Evolutionary conservation across 106 monocot genomes (phyloP), one percentile per base, ranked within the genome.

Genomic region (Phalaenopsis aphrodite): DNA sequence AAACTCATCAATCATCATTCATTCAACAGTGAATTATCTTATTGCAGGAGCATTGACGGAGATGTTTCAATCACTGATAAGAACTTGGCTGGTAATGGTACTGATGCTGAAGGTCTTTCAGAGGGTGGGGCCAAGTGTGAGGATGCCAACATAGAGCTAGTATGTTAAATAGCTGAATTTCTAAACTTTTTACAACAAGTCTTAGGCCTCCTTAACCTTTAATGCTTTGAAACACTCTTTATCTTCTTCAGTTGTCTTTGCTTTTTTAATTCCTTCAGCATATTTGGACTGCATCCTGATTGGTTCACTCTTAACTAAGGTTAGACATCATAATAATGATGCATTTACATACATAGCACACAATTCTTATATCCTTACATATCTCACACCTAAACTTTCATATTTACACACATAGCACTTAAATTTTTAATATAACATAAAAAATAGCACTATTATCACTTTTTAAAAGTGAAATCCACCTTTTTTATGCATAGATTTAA

Each of bases 21-120:
- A 74, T 41, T 74, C 12, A 74, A 42, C 38, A 69, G 69, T 69
- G 38, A 9, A 41, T 8, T 77, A 38, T 83, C 56, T 75, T 36
- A 76, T 82, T 80, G 79, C 81, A 98, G 98, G 83, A 87, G 89
- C 78, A 88, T 91, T 83, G 92, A 94, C 47, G 87, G 84, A 76
- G 94, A 89, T 82, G 67, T 68, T 69, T 11, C 69, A 69, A 69
- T 39, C 69, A 69, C 69, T 11, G 69, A 69, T 69, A 69, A 39
- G 9, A 84, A 82, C 69, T 85, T 81, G 79, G 61, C 78, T 56
- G 83, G 72, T 38, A 81, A 84, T 71, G 82, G 84, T 83, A 75
- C 78, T 61, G 47, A 2, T 49, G 79, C 65, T 80, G 56, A 39
- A 66, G 82, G 67, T 76, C 23, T 69, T 83, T 67, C 66, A 77